Conservation (phyloP, 108 stramenopile species). For the Stephanodiscus triporus region DNA sequence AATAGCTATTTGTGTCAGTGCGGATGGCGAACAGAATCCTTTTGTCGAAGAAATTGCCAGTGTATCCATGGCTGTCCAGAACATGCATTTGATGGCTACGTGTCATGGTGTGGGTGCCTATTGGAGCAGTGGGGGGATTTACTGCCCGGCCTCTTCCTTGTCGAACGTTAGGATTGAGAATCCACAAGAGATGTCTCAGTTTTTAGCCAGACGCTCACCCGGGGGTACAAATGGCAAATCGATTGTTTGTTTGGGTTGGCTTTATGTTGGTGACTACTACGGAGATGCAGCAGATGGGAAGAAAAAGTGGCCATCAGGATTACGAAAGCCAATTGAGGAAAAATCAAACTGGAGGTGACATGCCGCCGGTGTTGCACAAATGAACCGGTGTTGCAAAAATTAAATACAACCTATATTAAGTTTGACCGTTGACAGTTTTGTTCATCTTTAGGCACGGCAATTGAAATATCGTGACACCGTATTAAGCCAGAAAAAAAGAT, state of each 20-base stretch:
- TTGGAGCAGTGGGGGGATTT: slow-evolving; percentile 38
- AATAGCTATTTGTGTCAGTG: slow-evolving; percentile 35
- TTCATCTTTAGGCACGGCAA: neutral
- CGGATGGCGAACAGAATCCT: slow-evolving; percentile 23
- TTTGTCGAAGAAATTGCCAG: slow-evolving; percentile 43
- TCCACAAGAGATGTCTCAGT: slow-evolving; percentile 19
- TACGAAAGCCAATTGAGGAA: slow-evolving; percentile 32
- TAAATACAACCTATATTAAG: neutral
- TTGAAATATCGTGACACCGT: neutral
- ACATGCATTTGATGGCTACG: slow-evolving; percentile 47
- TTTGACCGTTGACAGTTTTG: neutral
- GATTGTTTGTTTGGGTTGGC: slow-evolving; percentile 44
- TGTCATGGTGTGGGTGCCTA: slow-evolving; percentile 46
- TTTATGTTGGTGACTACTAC: slow-evolving; percentile 44
- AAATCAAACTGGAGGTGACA: slow-evolving; percentile 15
- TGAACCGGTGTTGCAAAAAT: neutral
- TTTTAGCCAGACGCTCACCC: slow-evolving; percentile 10
- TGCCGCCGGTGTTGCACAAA: neutral
- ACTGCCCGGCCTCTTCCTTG: neutral
- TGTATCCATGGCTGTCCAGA: slow-evolving; percentile 51
- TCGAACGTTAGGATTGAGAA: slow-evolving; percentile 11
- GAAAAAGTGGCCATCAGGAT: slow-evolving; percentile 44
- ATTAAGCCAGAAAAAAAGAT: neutral
- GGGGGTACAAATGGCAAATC: slow-evolving; percentile 2
- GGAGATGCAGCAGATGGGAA: neutral